Conservation (phyloP, 129 eudicot species). For the Flaveria brownii region DNA sequence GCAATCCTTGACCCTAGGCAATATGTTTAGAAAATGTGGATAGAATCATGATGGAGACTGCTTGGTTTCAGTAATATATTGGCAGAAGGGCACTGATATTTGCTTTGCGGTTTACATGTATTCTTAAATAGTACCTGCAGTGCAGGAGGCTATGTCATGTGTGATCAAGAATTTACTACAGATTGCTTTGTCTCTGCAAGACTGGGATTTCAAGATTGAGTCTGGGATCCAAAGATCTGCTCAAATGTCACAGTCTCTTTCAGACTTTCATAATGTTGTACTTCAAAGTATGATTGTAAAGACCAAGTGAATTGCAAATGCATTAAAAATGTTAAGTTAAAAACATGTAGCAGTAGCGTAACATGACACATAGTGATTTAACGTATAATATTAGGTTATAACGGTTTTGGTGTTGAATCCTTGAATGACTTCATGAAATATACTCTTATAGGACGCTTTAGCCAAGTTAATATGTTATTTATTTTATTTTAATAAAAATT, state of each 20-base stretch:
- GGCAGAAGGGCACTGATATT: too few species aligned
- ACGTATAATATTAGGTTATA: background rate
- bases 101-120: too few species aligned
- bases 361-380: background rate
- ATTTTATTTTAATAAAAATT: background rate
- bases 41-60: background rate
- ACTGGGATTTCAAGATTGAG: too few species aligned
- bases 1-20: background rate
- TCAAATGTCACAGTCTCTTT: background rate
- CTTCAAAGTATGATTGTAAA: too few species aligned
- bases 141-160: too few species aligned
- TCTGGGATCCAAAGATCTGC: background rate
- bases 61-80: too few species aligned
- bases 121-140: too few species aligned
- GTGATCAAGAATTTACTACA: too few species aligned
- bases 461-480: background rate
- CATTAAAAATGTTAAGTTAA: too few species aligned
- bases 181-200: too few species aligned
- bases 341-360: background rate
- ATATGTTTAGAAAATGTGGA: background rate
- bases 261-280: too few species aligned
- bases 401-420: background rate
- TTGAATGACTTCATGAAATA: background rate
- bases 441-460: background rate
- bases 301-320: too few species aligned